phyloP scores from a whole-genome alignment of 2,329 filamentous ascomycete species.

The Cladophialophora bantiana region DNA sequence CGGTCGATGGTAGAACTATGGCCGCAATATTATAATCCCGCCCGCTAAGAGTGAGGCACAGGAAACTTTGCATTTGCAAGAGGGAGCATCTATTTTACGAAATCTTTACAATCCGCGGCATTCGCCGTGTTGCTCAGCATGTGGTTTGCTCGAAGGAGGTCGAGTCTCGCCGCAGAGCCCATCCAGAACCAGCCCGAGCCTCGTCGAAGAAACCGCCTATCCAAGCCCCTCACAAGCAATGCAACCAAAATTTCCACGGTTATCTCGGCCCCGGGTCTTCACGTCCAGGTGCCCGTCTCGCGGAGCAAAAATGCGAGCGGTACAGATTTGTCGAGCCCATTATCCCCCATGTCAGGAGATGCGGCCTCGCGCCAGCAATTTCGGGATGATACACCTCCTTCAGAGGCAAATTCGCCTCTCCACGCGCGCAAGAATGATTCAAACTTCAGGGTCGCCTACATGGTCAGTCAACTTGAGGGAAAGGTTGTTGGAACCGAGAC shows the following conservation, averaged over 20 bases:
- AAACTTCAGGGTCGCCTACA: conserved; percentile 32
- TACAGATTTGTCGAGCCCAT: conserved; percentile 20
- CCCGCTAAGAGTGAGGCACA: background rate
- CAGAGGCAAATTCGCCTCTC: conserved; percentile 18
- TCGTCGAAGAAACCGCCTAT: conserved; percentile 39
- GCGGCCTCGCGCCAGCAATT: conserved; percentile 24
- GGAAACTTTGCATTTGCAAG: background rate
- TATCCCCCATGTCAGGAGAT: conserved; percentile 26
- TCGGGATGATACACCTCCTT: conserved; percentile 16
- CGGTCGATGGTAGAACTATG: background rate
- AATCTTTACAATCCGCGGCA: background rate
- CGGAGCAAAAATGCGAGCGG: conserved; percentile 28
- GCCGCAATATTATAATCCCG: background rate
- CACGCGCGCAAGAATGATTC: conserved; percentile 24
- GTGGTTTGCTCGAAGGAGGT: conserved; percentile 33
- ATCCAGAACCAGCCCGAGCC: conserved; percentile 28
- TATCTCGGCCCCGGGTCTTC: conserved; percentile 28
- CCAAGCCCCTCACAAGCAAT: conserved; percentile 39
- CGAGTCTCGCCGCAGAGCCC: conserved; percentile 22
- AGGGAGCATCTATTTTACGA: background rate
- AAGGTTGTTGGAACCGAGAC: conserved; percentile 10
- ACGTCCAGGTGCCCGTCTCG: conserved; percentile 10
- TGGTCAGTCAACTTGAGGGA: conserved; percentile 33
- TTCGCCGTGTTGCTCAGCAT: conserved; percentile 18
- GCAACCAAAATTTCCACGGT: conserved; percentile 31